Evolutionary conservation across 83 land plant species (phyloP), one percentile per base, ranked within the genome.

Genomic region (Thuja plicata): DNA sequence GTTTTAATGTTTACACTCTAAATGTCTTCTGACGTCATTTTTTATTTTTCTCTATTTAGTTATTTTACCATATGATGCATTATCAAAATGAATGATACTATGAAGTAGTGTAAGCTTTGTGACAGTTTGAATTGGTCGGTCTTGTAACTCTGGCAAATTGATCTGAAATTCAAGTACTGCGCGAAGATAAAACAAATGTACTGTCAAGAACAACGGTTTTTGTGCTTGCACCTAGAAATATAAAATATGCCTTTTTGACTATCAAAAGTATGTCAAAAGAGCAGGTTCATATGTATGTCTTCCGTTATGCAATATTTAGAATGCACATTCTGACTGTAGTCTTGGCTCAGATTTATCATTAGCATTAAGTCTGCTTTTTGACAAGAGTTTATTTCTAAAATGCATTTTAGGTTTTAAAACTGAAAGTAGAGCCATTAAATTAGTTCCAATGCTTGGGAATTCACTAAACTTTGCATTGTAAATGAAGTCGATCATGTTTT

Each of bases 101-200:
- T 48, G 38, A 3, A 27, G 16, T 13, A 30, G n/a, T 38, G 87
- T 1, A 48, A 46, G 55, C 5, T 32, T 35, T 35, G 2, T 55
- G 50, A 52, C 21, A 52, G 12, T 54, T 38, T 71, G 48, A 21
- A 41, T 43, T 5, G 38, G 11, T 87, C 60, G n/a, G 32, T 40
- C 7, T 52, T 62, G 54, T 37, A 66, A 21, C n/a, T 48, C 0
- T 62, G 89, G 55, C 93, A 97, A 98, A 95, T 98, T 86, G 92
- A 96, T 77, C 89, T 98, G 91, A 95, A 90, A 27, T 98, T 98
- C 91, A n/a, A n/a, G 71, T 74, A 6, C 85, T 96, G 88, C 97
- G 95, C n/a, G 99, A 98, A 86, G 96, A 96, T 57, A 92, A 93
- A 30, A 96, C 99, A 30, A 91, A 87, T 85, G 99, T 97, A 4